Conservation (phyloP, 2,329 filamentous ascomycete genomes). For the Colletotrichum scovillei region DNA sequence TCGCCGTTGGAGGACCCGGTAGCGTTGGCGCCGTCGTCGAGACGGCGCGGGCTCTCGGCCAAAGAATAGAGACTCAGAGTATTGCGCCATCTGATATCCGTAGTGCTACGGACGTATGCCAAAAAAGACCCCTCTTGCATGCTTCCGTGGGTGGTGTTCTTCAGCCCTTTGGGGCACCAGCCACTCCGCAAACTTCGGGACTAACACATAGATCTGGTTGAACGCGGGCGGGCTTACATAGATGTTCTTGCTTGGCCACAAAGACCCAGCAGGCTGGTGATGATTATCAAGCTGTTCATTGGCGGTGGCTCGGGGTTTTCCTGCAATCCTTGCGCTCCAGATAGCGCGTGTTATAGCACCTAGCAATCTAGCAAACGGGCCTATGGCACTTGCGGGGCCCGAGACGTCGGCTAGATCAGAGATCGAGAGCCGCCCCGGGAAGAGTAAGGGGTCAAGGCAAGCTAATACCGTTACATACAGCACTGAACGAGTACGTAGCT, state of each 20-base stretch:
- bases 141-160: neutral
- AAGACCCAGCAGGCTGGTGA: neutral
- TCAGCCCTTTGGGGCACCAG: neutral
- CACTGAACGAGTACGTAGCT: neutral
- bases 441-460: neutral
- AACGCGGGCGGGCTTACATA: neutral
- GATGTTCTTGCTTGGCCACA: neutral
- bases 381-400: conserved; percentile 27
- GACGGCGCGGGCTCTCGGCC: neutral
- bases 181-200: neutral
- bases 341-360: neutral
- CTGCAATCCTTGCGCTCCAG: neutral
- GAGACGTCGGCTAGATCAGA: conserved; percentile 33
- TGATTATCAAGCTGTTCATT: neutral
- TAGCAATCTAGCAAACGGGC: conserved; percentile 10
- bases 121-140: neutral
- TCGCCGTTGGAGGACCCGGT: conserved; percentile 3
- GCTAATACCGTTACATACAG: neutral
- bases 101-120: neutral
- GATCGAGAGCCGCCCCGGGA: conserved; percentile 33
- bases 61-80: neutral
- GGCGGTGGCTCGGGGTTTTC: neutral
- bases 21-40: conserved; percentile 10
- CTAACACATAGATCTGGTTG: neutral
- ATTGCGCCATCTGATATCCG: neutral